Base-by-base conservation (phyloP, 495 filamentous ascomycete genomes). In the Penicillium ochrochloron region DNA sequence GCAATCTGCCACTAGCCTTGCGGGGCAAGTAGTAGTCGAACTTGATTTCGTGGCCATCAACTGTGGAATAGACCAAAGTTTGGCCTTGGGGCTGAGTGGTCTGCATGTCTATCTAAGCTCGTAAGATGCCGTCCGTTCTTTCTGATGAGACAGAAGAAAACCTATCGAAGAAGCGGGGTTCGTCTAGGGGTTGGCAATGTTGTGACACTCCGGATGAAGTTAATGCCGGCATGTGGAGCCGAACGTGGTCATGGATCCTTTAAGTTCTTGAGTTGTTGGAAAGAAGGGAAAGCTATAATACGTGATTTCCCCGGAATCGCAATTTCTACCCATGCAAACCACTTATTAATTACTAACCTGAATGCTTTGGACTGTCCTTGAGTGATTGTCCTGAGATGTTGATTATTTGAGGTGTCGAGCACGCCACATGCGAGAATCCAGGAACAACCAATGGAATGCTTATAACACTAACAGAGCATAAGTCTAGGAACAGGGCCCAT, bases 21-120 rank as follows among this genome's bases (percentile, higher is more conserved):
- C 8, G 53, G 11, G 73, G 73, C 2, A 72, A 23, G 52, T 70
- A 75, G 48, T 75, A 74, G 57, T 77, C 75, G 27, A 78, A 58
- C 41, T 73, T 66, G 58, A 76, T 68, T 17, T 75, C 67, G 57
- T 80, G 72, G 25, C 66, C 63, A 35, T 72, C 73, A 12, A 76
- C 42, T 5, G 51, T 66, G 51, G 69, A 73, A 39, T 73, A 75
- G 21, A 69, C 68, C 19, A 75, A 48, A 0, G 71, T 75, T 41
- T 63, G 31, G 55, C 64, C 59, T 31, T 23, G n/a, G n/a, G 53
- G 53, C 8, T 23, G n/a, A 21, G 29, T 37, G 8, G 53, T 14
- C 8, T 56, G 53, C 33, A 56, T 56, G 31, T 31, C 33, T 8
- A 56, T 56, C 53, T 14, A 4, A 2, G 15, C n/a, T 37, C 10